A percentile compares a stretch with the other conserved stretches of the same genome.
phyloP scores from a whole-genome alignment of 768 basidiomycete species.

The Leccinum longicurvipes region DNA sequence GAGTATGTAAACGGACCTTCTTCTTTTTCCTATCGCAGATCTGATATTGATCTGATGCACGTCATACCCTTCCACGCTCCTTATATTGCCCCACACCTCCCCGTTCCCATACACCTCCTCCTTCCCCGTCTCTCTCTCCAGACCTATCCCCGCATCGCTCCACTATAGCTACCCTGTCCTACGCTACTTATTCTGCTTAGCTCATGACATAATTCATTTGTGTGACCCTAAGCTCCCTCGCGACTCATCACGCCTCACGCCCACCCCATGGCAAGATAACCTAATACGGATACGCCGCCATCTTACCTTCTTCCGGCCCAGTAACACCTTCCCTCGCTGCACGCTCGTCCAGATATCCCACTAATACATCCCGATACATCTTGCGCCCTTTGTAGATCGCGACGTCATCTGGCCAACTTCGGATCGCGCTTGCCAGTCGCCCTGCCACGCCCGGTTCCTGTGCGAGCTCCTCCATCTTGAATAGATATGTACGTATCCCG shows the following conservation, averaged over 20 bases:
- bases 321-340: conserved; percentile 13
- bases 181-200: not conserved
- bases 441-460: conserved; percentile 58
- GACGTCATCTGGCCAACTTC: conserved; percentile 66
- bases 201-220: not conserved
- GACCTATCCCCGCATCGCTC: not conserved
- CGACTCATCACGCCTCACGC: conserved; percentile 2
- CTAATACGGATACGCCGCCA: conserved; percentile 18
- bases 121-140: not conserved
- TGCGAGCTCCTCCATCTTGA: conserved; percentile 48
- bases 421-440: conserved; percentile 58
- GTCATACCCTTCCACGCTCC: conserved; percentile 28
- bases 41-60: conserved; percentile 33
- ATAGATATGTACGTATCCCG: conserved; percentile 65
- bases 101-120: not conserved
- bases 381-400: conserved; percentile 27
- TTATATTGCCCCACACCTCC: conserved; percentile 17
- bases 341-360: conserved; percentile 21
- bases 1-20: not conserved
- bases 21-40: conserved; percentile 32
- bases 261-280: conserved; percentile 4
- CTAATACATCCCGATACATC: conserved; percentile 21
- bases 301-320: conserved; percentile 2
- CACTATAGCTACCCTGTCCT: not conserved
- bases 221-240: conserved; percentile 1